A percentile compares a stretch with the other conserved stretches of the same genome.
These are phyloP conservation scores for Podaxis sp. DNA, from an alignment of 768 basidiomycete species.

Conservation along the genomic window DNA sequence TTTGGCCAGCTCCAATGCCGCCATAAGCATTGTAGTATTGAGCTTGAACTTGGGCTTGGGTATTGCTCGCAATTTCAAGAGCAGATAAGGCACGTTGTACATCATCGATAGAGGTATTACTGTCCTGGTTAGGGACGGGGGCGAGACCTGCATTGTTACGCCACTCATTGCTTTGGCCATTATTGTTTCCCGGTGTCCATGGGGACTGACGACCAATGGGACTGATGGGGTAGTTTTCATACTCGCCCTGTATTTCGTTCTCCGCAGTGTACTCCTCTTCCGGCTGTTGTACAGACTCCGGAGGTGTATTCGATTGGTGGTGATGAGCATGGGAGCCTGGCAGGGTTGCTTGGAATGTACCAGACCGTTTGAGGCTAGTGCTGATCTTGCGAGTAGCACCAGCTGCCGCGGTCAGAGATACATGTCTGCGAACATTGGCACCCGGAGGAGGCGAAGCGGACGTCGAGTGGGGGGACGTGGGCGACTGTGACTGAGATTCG, in stretches of 20 bases:
- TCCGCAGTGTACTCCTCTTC: constrained; percentile 45
- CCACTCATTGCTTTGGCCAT: constrained; percentile 51
- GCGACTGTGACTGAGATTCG: constrained; percentile 37
- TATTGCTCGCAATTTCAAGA: constrained; percentile 50
- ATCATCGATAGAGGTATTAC: constrained; percentile 56
- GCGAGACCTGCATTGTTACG: constrained; percentile 26
- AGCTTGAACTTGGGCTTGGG: constrained; percentile 17
- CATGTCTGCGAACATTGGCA: constrained; percentile 73
- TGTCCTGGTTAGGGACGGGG: constrained; percentile 24
- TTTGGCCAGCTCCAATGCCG: constrained; percentile 36
- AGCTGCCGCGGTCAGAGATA: constrained; percentile 66
- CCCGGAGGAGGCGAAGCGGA: constrained; percentile 65
- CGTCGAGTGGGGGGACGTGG: constrained; percentile 61
- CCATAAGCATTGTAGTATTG: constrained; percentile 27
- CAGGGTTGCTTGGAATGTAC: constrained; percentile 62
- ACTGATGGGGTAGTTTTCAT: constrained; percentile 53
- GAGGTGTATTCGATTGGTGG: constrained; percentile 31
- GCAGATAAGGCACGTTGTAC: constrained; percentile 69
- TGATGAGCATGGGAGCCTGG: constrained; percentile 23
- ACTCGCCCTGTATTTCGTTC: constrained; percentile 42
- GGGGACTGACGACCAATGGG: constrained; percentile 62
- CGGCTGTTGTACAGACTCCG: constrained; percentile 35
- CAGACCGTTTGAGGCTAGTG: constrained; percentile 63
- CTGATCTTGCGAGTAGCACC: constrained; percentile 45
- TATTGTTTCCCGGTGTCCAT: constrained; percentile 40